A percentile compares a stretch with the other conserved stretches of the same genome.
Conservation (phyloP, 208 protist genomes). For the Phytomonas sp. region DNA sequence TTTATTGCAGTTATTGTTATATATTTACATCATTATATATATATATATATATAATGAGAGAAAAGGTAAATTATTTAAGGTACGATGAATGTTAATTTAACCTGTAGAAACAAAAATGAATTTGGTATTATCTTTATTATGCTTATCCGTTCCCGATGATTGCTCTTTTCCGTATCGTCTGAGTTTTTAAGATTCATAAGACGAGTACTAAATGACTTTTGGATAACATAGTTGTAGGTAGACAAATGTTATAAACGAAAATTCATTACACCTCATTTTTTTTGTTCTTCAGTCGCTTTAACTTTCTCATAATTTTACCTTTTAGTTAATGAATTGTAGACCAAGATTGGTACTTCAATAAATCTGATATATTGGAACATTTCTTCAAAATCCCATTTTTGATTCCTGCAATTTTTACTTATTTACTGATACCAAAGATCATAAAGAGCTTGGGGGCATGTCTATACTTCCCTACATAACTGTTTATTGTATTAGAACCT, state of each 20-base stretch:
- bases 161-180: neutral
- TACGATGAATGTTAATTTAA: neutral
- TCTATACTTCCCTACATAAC: slow-evolving; percentile 2
- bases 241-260: neutral
- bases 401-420: neutral
- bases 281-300: neutral
- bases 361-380: neutral
- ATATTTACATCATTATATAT: neutral
- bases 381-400: neutral
- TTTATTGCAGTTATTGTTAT: neutral
- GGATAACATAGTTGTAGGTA: neutral
- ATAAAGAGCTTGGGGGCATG: slow-evolving; percentile 2
- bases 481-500: neutral
- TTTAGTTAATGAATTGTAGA: neutral
- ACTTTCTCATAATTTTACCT: neutral
- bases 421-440: neutral
- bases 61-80: too few species aligned
- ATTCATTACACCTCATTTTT: neutral
- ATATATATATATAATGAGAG: neutral
- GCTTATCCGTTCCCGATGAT: neutral
- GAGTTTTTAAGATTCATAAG: neutral
- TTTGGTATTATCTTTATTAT: neutral
- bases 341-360: neutral
- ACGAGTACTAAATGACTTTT: neutral
- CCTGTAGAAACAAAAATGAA: neutral